Percentiles rank a stretch among this genome's conserved stretches.
phyloP scores from a whole-genome alignment of 768 basidiomycete genomes.

The Calocera viscosa region DNA sequence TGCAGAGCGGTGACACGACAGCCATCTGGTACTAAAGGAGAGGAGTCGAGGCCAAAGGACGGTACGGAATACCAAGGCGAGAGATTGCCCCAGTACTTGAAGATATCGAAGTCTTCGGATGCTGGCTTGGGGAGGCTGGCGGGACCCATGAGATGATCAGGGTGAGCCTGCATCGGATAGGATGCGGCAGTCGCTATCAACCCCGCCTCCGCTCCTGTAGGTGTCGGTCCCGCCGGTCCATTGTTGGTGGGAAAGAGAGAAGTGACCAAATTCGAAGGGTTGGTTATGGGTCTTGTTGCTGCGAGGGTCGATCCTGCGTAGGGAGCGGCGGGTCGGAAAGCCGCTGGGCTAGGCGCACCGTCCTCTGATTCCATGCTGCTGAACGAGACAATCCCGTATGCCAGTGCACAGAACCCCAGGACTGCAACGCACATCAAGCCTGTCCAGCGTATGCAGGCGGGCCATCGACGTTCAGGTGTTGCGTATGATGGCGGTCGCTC shows the following conservation, averaged over 20 bases:
- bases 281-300: conserved; percentile 57
- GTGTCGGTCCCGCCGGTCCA: conserved; percentile 64
- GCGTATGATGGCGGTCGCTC: background rate
- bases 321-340: background rate
- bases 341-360: background rate
- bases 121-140: conserved; percentile 8
- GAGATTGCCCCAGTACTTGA: conserved; percentile 72
- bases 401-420: background rate
- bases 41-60: conserved; percentile 60
- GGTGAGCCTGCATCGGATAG: conserved; percentile 63
- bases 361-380: background rate
- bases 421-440: background rate
- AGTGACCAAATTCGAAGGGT: conserved; percentile 60
- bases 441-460: conserved; percentile 1
- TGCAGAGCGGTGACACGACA: conserved; percentile 66
- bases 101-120: conserved; percentile 43
- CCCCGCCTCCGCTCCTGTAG: conserved; percentile 32
- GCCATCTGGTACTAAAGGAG: conserved; percentile 53
- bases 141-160: conserved; percentile 19
- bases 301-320: conserved; percentile 57
- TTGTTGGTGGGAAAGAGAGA: conserved; percentile 64
- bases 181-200: conserved; percentile 19
- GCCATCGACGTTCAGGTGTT: background rate
- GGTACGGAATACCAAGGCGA: conserved; percentile 76
- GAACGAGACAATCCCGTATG: background rate